Percentiles rank a stretch among this genome's conserved stretches.
Conservation (phyloP, 139 green algal species). For the Chlorella sp. region DNA sequence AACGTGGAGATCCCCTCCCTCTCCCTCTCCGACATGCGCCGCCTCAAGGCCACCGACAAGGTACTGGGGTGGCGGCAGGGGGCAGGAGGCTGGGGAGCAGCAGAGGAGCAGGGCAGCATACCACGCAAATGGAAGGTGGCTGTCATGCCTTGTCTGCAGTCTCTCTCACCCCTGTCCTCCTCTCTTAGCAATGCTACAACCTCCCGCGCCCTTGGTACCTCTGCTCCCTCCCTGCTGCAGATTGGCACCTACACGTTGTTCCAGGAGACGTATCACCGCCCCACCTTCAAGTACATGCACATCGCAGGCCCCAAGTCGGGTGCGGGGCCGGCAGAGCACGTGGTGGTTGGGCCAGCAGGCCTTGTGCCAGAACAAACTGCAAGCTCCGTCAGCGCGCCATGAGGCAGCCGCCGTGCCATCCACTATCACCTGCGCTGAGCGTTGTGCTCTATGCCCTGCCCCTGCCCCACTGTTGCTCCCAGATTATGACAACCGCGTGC, state of each 20-base stretch:
- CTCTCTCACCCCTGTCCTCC: too few species aligned
- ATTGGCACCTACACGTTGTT: constrained; percentile 81
- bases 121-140: too few species aligned
- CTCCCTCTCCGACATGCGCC: constrained; percentile 73
- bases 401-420: too few species aligned
- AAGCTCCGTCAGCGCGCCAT: too few species aligned
- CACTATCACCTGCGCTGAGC: too few species aligned
- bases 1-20: constrained; percentile 83
- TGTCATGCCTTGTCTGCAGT: too few species aligned
- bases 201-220: background rate
- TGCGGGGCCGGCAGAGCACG: background rate
- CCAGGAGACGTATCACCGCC: constrained; percentile 54
- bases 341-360: too few species aligned
- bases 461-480: too few species aligned
- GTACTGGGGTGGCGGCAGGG: background rate
- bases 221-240: constrained; percentile 16
- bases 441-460: too few species aligned
- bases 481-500: constrained; percentile 72
- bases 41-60: constrained; percentile 75
- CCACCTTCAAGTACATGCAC: constrained; percentile 75
- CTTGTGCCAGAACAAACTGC: too few species aligned
- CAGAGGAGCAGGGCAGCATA: too few species aligned
- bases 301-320: constrained; percentile 67
- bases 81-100: background rate
- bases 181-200: too few species aligned